Conservation (phyloP, 2,329 filamentous ascomycete genomes). For the Raffaelea albimanens region DNA sequence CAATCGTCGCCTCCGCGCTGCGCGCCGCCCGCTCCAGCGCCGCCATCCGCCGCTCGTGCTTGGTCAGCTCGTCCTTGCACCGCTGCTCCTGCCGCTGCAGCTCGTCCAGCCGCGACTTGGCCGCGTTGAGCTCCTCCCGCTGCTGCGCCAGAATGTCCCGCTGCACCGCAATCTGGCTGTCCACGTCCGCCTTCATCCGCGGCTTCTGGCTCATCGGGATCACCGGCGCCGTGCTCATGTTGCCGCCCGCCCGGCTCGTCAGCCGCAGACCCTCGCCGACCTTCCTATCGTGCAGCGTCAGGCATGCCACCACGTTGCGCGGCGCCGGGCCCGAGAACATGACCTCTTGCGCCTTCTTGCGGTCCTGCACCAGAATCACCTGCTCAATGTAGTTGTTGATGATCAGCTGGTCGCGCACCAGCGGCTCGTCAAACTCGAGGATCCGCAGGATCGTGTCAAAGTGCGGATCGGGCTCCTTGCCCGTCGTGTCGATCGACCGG, state of each 20-base stretch:
- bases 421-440: constrained; percentile 70
- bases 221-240: constrained; percentile 24
- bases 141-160: constrained; percentile 43
- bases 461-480: constrained; percentile 62
- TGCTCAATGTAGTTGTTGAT: constrained; percentile 80
- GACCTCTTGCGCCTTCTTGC: constrained; percentile 55
- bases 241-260: constrained; percentile 29
- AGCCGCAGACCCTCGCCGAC: constrained; percentile 53
- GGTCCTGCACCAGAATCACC: constrained; percentile 62
- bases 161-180: constrained; percentile 50
- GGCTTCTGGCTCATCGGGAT: constrained; percentile 38
- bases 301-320: constrained; percentile 63
- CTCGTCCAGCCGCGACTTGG: constrained; percentile 38
- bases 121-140: constrained; percentile 40
- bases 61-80: constrained; percentile 36
- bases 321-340: constrained; percentile 57
- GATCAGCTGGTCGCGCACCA: constrained; percentile 72
- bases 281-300: constrained; percentile 55
- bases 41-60: constrained; percentile 32
- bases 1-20: constrained; percentile 49
- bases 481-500: constrained; percentile 43
- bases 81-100: constrained; percentile 38
- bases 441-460: constrained; percentile 74
- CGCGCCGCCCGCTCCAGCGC: constrained; percentile 46
- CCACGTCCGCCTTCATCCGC: constrained; percentile 74